Evolutionary conservation across 192 early-diverging fungal species (phyloP).

Genomic region (Linnemannia exigua): DNA sequence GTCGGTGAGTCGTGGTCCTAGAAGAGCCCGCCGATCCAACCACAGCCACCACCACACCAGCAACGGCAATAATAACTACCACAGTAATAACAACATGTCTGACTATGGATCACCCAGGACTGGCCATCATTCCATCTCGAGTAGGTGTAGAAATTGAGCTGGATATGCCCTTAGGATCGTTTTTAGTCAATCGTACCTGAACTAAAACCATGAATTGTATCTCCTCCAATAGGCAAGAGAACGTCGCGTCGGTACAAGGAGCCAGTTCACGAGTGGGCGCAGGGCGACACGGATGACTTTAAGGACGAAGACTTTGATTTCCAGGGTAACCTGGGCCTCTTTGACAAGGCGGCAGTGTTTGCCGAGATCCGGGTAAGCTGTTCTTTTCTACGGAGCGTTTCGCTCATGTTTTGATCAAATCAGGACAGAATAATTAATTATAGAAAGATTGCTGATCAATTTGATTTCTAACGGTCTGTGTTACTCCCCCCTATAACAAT

Average conservation of each 20-base stretch:
- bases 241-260: constrained; percentile 36
- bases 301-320: constrained; percentile 78
- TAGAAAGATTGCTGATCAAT: not conserved
- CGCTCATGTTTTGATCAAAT: not conserved
- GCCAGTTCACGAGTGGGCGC: constrained; percentile 68
- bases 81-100: constrained; percentile 40
- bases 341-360: constrained; percentile 82
- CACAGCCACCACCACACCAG: constrained; percentile 16
- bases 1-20: constrained; percentile 29
- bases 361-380: constrained; percentile 68
- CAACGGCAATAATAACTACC: constrained; percentile 23
- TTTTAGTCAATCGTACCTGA: not conserved
- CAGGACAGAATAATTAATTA: not conserved
- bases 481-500: constrained; percentile 20
- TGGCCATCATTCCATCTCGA: constrained; percentile 23
- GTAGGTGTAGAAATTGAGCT: constrained; percentile 1
- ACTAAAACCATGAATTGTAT: not conserved
- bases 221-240: constrained; percentile 41
- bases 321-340: constrained; percentile 70
- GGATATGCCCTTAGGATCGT: not conserved
- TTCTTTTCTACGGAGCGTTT: not conserved
- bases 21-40: constrained; percentile 19
- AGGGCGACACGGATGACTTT: constrained; percentile 69
- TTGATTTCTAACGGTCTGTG: not conserved
- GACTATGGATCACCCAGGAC: constrained; percentile 47